phyloP scores from a whole-genome alignment of 352 stramenopile genomes.

The Phytophthora pisi region DNA sequence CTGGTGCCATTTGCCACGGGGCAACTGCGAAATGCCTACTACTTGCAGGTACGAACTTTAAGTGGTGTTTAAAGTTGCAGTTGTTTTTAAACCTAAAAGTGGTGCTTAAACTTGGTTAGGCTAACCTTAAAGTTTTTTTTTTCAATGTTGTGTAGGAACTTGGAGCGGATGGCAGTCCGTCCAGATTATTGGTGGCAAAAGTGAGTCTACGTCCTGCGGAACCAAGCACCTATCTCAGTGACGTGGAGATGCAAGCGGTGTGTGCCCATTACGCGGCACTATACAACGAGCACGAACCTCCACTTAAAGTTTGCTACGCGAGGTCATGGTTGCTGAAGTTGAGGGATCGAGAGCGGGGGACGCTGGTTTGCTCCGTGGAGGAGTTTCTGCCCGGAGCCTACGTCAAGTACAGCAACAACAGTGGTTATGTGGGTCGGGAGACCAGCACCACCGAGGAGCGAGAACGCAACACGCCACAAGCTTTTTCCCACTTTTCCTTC shows the following conservation, averaged over 20 bases:
- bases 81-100: too few relatives aligned
- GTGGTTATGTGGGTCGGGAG: constrained; percentile 79
- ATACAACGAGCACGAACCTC: constrained; percentile 87
- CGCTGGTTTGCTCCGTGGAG: constrained; percentile 78
- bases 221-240: constrained; percentile 78
- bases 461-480: constrained; percentile 83
- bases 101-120: too few relatives aligned
- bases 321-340: constrained; percentile 83
- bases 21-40: constrained; percentile 82
- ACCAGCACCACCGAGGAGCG: constrained; percentile 82
- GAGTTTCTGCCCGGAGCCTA: constrained; percentile 82
- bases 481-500: constrained; percentile 88
- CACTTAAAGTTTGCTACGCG: constrained; percentile 83
- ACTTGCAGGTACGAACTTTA: constrained; percentile 47
- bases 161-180: constrained; percentile 29
- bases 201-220: constrained; percentile 70
- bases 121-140: too few relatives aligned
- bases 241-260: constrained; percentile 90
- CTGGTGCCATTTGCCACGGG: constrained; percentile 83
- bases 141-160: constrained; percentile 39
- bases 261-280: constrained; percentile 86
- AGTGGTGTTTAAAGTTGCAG: background rate
- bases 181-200: constrained; percentile 72
- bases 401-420: constrained; percentile 91
- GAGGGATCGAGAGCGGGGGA: constrained; percentile 50